Conservation (phyloP, 2,329 filamentous ascomycete genomes). For the Aspergillus brunneoviolaceus region DNA sequence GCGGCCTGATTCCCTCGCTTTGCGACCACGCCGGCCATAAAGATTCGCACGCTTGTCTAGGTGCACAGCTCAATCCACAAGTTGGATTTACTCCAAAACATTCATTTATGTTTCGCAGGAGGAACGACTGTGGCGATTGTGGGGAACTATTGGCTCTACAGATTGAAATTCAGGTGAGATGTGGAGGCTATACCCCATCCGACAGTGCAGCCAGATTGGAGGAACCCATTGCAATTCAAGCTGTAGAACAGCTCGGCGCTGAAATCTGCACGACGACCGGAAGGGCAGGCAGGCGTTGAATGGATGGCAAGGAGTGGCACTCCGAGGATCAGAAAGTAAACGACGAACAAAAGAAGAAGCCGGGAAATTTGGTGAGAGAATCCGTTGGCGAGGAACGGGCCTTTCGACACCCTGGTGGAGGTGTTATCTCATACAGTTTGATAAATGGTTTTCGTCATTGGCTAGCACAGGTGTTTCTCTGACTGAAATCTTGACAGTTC, state of each 20-base stretch:
- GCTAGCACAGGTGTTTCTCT: neutral
- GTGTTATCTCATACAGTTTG: neutral
- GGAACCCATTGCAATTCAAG: neutral
- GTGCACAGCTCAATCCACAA: neutral
- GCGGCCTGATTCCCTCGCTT: slow-evolving; percentile 2
- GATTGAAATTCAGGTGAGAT: neutral
- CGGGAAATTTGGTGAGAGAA: neutral
- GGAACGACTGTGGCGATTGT: neutral
- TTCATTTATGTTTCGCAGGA: neutral
- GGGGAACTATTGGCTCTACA: neutral
- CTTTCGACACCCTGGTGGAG: neutral
- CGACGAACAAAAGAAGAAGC: neutral
- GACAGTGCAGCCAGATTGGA: neutral
- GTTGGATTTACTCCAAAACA: neutral
- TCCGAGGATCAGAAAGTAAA: neutral
- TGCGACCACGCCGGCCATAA: slow-evolving; percentile 11
- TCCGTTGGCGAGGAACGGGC: neutral
- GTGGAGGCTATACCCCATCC: neutral
- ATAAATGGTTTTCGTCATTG: neutral
- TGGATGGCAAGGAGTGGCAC: neutral
- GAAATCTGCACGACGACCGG: neutral
- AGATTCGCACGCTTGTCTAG: neutral
- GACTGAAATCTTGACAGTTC: neutral
- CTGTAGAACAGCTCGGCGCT: neutral
- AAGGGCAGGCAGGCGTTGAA: neutral